phyloP scores from a whole-genome alignment of 768 basidiomycete species.

The Artomyces pyxidatus region DNA sequence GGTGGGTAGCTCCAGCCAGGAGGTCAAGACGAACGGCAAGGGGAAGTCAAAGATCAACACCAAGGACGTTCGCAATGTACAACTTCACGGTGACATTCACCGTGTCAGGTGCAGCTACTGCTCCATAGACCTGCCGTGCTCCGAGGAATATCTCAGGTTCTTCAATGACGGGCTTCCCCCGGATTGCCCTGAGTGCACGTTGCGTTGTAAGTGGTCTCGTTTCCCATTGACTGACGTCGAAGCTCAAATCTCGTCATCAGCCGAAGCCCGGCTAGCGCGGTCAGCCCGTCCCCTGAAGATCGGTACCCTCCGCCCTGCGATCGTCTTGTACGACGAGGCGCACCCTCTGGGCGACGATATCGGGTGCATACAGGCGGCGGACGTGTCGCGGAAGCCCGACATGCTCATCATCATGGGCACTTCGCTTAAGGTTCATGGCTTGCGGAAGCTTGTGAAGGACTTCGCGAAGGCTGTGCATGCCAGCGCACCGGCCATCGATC shows the following conservation, averaged over 20 bases:
- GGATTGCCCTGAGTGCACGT: constrained; percentile 78
- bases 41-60: constrained; percentile 61
- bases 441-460: constrained; percentile 90
- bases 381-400: constrained; percentile 77
- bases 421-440: constrained; percentile 90
- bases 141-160: constrained; percentile 46
- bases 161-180: constrained; percentile 72
- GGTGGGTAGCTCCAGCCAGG: constrained; percentile 52
- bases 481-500: constrained; percentile 28
- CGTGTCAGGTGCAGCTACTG: constrained; percentile 85
- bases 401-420: constrained; percentile 97
- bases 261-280: constrained; percentile 71
- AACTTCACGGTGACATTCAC: constrained; percentile 91
- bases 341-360: constrained; percentile 93
- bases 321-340: constrained; percentile 92
- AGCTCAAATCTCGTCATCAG: constrained; percentile 28
- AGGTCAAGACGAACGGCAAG: constrained; percentile 42
- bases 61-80: constrained; percentile 79
- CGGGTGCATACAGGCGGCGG: constrained; percentile 67
- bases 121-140: constrained; percentile 69
- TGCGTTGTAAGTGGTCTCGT: constrained; percentile 55
- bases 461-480: constrained; percentile 82
- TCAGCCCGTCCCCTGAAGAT: constrained; percentile 72
- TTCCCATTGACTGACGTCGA: constrained; percentile 8
- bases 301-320: constrained; percentile 85